phyloP scores from a whole-genome alignment of 2,329 filamentous ascomycete species.

The Cordyceps tenuipes region DNA sequence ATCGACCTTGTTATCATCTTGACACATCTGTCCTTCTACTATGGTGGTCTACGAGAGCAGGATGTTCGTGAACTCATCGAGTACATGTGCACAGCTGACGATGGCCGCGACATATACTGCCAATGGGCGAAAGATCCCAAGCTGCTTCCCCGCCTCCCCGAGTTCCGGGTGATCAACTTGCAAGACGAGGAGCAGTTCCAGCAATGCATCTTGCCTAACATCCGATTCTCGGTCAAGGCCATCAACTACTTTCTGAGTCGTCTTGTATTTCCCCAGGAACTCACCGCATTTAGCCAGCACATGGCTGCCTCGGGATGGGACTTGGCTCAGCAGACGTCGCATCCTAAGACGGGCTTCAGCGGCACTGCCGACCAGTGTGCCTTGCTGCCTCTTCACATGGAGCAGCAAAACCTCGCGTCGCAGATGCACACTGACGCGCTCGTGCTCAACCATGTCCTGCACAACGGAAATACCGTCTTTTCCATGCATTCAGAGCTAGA shows the following conservation, averaged over 20 bases:
- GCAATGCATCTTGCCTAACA: slow-evolving; percentile 39
- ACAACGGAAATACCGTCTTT: slow-evolving; percentile 38
- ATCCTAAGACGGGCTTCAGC: slow-evolving; percentile 57
- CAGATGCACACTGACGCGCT: slow-evolving; percentile 60
- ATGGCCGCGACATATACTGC: slow-evolving; percentile 42
- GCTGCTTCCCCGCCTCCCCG: slow-evolving; percentile 32
- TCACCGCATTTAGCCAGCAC: slow-evolving; percentile 55
- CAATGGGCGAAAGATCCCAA: slow-evolving; percentile 33
- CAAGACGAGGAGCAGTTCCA: slow-evolving; percentile 42
- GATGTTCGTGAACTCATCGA: slow-evolving; percentile 41
- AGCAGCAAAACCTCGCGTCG: slow-evolving; percentile 44
- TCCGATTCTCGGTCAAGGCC: slow-evolving; percentile 42
- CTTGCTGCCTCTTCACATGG: slow-evolving; percentile 48
- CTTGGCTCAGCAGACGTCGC: slow-evolving; percentile 36
- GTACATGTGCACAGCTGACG: slow-evolving; percentile 41
- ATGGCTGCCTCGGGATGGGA: slow-evolving; percentile 62
- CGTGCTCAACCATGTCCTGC: slow-evolving; percentile 52
- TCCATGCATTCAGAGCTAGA: background rate
- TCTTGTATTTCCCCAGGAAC: slow-evolving; percentile 52
- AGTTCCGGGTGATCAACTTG: slow-evolving; percentile 43
- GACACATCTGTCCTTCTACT: slow-evolving; percentile 49
- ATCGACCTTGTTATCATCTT: slow-evolving; percentile 49
- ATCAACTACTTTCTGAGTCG: slow-evolving; percentile 56
- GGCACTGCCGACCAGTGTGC: slow-evolving; percentile 57
- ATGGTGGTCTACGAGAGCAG: slow-evolving; percentile 42